Evolutionary conservation across 192 early-diverging fungal species (phyloP).

Genomic region (Coemansia sp.): DNA sequence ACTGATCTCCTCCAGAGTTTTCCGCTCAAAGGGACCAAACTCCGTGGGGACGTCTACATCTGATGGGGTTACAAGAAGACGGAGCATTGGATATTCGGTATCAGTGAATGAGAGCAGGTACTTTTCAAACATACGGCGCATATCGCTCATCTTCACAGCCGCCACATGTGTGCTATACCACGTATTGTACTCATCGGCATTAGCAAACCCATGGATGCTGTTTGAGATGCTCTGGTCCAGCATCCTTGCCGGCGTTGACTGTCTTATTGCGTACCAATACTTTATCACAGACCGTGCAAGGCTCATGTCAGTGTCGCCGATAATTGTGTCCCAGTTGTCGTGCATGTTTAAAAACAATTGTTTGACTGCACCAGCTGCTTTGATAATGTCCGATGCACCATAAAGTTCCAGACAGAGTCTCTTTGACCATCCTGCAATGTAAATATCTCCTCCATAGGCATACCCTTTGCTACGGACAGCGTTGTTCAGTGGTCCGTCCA

Average conservation of each 20-base stretch:
- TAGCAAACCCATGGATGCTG: conserved; percentile 34
- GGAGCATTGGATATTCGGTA: conserved; percentile 17
- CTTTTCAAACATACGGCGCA: conserved; percentile 37
- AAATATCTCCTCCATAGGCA: conserved; percentile 70
- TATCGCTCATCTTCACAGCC: conserved; percentile 24
- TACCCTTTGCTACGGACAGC: conserved; percentile 74
- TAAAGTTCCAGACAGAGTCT: conserved; percentile 40
- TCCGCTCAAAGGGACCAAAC: conserved; percentile 28
- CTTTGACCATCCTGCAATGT: conserved; percentile 61
- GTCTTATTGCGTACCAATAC: conserved; percentile 7
- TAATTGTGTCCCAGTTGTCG: conserved; percentile 33
- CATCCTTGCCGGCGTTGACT: conserved; percentile 21
- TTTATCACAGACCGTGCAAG: conserved; percentile 34
- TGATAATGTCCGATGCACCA: conserved; percentile 33
- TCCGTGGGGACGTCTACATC: conserved; percentile 29
- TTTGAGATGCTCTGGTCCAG: conserved; percentile 11
- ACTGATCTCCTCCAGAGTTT: conserved; percentile 15
- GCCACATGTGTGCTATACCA: conserved; percentile 33
- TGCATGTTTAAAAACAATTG: conserved; percentile 16
- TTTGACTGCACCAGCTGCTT: conserved; percentile 32
- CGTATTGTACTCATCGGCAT: conserved; percentile 8
- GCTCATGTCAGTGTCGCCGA: conserved; percentile 46
- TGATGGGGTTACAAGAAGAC: conserved; percentile 29
- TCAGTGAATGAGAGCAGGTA: conserved; percentile 30
- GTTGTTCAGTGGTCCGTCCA: conserved; percentile 77